Conservation (phyloP, 2,329 filamentous ascomycete species). For the Hansfordia pulvinata region DNA sequence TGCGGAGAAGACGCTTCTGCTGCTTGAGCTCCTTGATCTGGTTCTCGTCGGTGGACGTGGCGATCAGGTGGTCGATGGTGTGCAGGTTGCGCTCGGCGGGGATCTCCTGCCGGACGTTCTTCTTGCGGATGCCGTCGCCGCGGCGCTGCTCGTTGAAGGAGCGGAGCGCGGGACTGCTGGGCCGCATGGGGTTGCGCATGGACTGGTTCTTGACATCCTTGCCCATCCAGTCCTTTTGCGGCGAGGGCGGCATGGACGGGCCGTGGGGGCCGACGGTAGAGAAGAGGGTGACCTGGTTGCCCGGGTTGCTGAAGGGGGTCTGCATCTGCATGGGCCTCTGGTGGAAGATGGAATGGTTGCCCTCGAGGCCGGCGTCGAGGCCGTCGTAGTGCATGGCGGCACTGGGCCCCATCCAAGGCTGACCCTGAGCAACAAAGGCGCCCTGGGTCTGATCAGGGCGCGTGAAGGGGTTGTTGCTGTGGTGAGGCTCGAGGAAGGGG, state of each 20-base stretch:
- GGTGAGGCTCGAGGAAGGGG: constrained; percentile 40
- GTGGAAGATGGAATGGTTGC: constrained; percentile 36
- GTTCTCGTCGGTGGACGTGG: constrained; percentile 75
- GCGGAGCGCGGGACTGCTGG: constrained; percentile 55
- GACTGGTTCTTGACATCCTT: constrained; percentile 34
- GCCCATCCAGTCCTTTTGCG: constrained; percentile 44
- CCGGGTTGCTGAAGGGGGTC: constrained; percentile 40
- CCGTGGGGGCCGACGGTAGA: constrained; percentile 30
- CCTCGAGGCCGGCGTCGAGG: constrained; percentile 40
- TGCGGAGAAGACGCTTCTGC: constrained; percentile 87
- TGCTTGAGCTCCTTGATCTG: constrained; percentile 98
- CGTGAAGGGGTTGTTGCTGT: constrained; percentile 54
- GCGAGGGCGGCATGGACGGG: constrained; percentile 38
- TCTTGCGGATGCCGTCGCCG: constrained; percentile 90
- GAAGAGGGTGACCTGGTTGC: constrained; percentile 38
- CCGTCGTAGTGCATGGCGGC: constrained; percentile 65
- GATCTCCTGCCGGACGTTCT: constrained; percentile 97
- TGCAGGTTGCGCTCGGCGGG: constrained; percentile 82
- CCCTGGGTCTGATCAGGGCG: constrained; percentile 40
- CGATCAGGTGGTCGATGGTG: constrained; percentile 91
- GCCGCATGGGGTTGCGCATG: constrained; percentile 46
- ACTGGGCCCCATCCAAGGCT: constrained; percentile 58
- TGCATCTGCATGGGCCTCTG: constrained; percentile 32
- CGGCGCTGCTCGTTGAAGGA: constrained; percentile 66
- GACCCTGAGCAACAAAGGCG: constrained; percentile 24